Evolutionary conservation across 148 eudicot genomes (phyloP).

Genomic region (Talinum fruticosum): DNA sequence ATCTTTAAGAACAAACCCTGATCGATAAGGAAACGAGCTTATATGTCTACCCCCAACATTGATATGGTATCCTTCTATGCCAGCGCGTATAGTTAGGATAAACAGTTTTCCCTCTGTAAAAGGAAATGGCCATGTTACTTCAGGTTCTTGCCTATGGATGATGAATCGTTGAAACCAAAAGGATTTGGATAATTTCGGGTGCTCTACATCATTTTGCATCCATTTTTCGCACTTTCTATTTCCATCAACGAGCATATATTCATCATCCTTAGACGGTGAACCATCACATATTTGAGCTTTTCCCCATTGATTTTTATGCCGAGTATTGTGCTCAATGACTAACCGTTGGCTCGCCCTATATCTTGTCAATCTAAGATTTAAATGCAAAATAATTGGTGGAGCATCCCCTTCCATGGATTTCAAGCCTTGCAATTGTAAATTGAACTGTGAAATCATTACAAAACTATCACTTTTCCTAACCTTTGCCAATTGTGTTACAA

Average conservation of each 20-base stretch:
- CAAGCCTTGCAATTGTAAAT: conserved; percentile 85
- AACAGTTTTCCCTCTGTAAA: conserved; percentile 84
- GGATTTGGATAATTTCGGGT: conserved; percentile 61
- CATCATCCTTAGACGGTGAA: conserved; percentile 51
- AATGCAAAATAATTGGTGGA: conserved; percentile 86
- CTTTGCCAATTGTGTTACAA: conserved; percentile 63
- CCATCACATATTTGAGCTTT: conserved; percentile 90
- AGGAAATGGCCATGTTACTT: conserved; percentile 94
- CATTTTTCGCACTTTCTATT: conserved; percentile 81
- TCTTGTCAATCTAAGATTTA: conserved; percentile 87
- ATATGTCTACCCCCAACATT: conserved; percentile 88
- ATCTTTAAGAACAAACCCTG: conserved; percentile 90
- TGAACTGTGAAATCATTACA: conserved; percentile 82
- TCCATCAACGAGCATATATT: conserved; percentile 88
- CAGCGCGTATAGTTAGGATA: conserved; percentile 82
- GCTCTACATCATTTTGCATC: conserved; percentile 62
- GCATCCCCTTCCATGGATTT: conserved; percentile 90
- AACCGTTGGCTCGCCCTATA: conserved; percentile 71
- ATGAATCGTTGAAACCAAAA: conserved; percentile 88
- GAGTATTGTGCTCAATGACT: conserved; percentile 89
- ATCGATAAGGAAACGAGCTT: conserved; percentile 85
- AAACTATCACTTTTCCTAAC: conserved; percentile 35
- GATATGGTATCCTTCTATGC: conserved; percentile 86
- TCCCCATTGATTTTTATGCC: conserved; percentile 97
- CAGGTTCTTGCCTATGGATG: conserved; percentile 79